These are phyloP conservation scores for Scheffersomyces titani DNA, from an alignment of 1,139 yeast species.

Conservation along the genomic window DNA sequence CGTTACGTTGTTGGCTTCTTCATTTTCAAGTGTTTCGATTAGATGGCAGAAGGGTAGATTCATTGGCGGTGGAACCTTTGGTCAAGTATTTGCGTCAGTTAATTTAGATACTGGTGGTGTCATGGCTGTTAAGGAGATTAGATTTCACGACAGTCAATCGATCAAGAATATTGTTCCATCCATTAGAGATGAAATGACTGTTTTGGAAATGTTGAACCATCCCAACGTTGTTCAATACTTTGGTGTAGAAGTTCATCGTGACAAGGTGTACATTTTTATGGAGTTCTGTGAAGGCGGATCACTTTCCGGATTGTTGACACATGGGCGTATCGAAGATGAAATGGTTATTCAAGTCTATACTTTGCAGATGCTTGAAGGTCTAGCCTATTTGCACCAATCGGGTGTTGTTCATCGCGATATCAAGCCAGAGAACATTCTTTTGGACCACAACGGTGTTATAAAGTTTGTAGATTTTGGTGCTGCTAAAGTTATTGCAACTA, in stretches of 20 bases:
- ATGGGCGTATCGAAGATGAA: conserved; percentile 95
- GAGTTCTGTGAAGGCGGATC: conserved; percentile 98
- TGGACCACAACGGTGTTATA: conserved; percentile 90
- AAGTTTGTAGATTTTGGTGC: conserved; percentile 98
- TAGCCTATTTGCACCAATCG: conserved; percentile 90
- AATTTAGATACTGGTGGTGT: conserved; percentile 94
- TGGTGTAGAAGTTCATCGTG: conserved; percentile 97
- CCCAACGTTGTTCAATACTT: conserved; percentile 95
- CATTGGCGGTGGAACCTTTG: conserved; percentile 96
- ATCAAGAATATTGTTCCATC: conserved; percentile 84
- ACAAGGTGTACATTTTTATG: conserved; percentile 93
- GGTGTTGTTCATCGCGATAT: conserved; percentile 98
- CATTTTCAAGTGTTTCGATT: conserved; percentile 86
- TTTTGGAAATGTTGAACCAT: conserved; percentile 89
- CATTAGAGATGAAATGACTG: conserved; percentile 95
- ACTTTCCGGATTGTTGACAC: conserved; percentile 71
- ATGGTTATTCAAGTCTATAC: conserved; percentile 89
- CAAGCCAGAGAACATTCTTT: conserved; percentile 89
- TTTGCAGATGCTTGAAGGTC: conserved; percentile 90
- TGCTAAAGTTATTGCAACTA: conserved; percentile 86
- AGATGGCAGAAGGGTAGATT: conserved; percentile 97
- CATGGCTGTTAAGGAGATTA: conserved; percentile 94
- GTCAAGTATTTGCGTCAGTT: conserved; percentile 89
- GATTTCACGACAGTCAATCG: conserved; percentile 86
- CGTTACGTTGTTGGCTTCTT: conserved; percentile 82